Evolutionary conservation across 129 eudicot genomes (phyloP), one percentile per base, ranked within the genome.

Genomic region (Deinandra increscens): DNA sequence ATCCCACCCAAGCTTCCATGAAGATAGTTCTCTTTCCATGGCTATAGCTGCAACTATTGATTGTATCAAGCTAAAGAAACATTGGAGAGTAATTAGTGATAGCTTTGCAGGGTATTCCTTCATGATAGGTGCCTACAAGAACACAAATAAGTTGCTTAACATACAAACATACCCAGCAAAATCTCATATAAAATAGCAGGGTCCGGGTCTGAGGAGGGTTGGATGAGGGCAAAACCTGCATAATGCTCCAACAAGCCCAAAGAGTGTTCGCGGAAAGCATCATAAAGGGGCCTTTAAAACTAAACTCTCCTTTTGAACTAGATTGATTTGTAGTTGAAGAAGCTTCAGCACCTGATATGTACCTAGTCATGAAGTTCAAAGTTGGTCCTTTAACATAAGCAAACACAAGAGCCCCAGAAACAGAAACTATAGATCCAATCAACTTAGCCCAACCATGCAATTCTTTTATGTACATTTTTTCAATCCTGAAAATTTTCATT

Each of bases 1-100:
- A 80, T 85, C 84, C 95, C 95, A 85, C 54, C 85, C 84, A 69
- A 78, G 82, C 73, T 75, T 80, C 95, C 95, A 88, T 22, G 81
- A 82, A 17, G 88, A 70, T 34, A 85, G 20, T 80, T 82, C 68
- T 73, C 86, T 82, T 31, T 88, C 88, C 74, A 80, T 75, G 6
- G 69, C 71, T 60, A 73, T 26, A n/a, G 88, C 95, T 77, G 80
- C 83, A 53, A 75, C 60, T 6, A 68, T 53, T 34, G 90, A 49
- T 60, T 84, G 95, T 64, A 84, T 50, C 70, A 80, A 78, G 77
- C 95, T 85, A 75, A 88, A 88, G 46, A 82, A 75, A 56, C 91
- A 84, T 73, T 88, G 86, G 53, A 88, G 73, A 54, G 81, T 75
- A 23, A 85, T 61, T 13, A 88, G 82, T 1, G 86, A 75, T 15